phyloP scores from a whole-genome alignment of 768 basidiomycete genomes.

The Gautieria morchelliformis region DNA sequence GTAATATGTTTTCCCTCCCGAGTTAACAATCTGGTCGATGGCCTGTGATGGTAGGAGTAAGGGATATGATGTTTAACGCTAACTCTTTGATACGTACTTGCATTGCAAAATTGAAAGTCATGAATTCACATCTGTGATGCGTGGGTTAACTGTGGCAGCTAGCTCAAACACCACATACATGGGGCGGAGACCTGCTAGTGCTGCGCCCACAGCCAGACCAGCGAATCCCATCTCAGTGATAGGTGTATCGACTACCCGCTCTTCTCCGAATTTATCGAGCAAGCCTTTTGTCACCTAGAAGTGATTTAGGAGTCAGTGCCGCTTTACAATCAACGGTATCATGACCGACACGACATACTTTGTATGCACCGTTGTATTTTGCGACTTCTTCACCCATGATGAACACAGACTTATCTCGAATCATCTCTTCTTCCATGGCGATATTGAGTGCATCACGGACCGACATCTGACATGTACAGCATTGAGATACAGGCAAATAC shows the following conservation, averaged over 20 bases:
- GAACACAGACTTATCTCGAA: constrained; percentile 90
- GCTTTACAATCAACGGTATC: constrained; percentile 1
- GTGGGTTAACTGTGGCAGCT: constrained; percentile 6
- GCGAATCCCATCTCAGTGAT: constrained; percentile 99
- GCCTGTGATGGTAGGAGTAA: constrained; percentile 33
- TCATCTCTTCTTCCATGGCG: constrained; percentile 99
- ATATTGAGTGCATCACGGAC: constrained; percentile 96
- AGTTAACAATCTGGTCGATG: constrained; percentile 99
- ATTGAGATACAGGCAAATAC: background rate
- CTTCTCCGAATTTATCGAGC: constrained; percentile 98
- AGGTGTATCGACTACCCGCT: constrained; percentile 93
- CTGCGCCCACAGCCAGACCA: constrained; percentile 91
- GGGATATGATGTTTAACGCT: too few species aligned
- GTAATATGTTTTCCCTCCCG: constrained; percentile 99
- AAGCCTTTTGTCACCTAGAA: constrained; percentile 92
- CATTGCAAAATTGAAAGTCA: constrained; percentile 99
- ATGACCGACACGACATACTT: constrained; percentile 37
- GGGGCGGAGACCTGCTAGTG: constrained; percentile 88
- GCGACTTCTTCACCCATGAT: constrained; percentile 97
- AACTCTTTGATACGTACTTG: constrained; percentile 30
- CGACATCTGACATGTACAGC: constrained; percentile 61
- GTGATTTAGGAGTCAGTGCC: background rate
- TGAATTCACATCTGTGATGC: constrained; percentile 83
- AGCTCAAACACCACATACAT: constrained; percentile 41
- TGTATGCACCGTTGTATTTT: constrained; percentile 96